phyloP scores from a whole-genome alignment of 805 yeast species.

The Cyberlindnera petersonii region DNA sequence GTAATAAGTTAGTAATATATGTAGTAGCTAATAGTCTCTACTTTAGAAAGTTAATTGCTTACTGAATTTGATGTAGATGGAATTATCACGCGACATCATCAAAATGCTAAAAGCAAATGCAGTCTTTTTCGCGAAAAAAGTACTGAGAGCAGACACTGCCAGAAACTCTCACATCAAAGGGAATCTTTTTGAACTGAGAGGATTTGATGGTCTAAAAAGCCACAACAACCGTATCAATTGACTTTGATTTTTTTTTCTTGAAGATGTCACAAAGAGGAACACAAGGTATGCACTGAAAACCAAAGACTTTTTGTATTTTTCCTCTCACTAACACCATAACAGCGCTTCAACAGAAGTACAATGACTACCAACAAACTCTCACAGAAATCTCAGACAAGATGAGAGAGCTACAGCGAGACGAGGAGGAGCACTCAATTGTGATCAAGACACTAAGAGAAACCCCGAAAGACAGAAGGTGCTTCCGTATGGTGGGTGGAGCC shows the following conservation, averaged over 20 bases:
- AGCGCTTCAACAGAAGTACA: conserved; percentile 44
- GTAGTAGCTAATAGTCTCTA: too few species aligned
- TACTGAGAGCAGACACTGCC: too few species aligned
- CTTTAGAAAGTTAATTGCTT: neutral
- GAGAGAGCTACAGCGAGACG: conserved; percentile 45
- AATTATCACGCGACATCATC: too few species aligned
- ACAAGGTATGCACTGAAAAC: conserved; percentile 12
- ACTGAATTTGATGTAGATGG: neutral
- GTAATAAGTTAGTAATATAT: too few species aligned
- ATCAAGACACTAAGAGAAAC: conserved; percentile 50
- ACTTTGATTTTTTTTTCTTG: conserved; percentile 4
- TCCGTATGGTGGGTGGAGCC: conserved; percentile 92
- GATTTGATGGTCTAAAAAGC: too few species aligned
- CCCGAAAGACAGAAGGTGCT: conserved; percentile 67
- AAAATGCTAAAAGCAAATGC: too few species aligned
- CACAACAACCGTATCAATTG: too few species aligned
- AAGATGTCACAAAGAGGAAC: conserved; percentile 14
- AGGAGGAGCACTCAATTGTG: conserved; percentile 50
- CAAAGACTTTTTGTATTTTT: neutral
- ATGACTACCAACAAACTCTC: conserved; percentile 47
- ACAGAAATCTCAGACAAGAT: conserved; percentile 44
- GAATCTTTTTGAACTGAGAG: too few species aligned
- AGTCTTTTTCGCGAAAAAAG: too few species aligned
- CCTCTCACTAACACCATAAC: neutral
- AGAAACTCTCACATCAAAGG: too few species aligned